Conservation (phyloP, 2,329 filamentous ascomycete genomes). For the Trichoderma sp. region DNA sequence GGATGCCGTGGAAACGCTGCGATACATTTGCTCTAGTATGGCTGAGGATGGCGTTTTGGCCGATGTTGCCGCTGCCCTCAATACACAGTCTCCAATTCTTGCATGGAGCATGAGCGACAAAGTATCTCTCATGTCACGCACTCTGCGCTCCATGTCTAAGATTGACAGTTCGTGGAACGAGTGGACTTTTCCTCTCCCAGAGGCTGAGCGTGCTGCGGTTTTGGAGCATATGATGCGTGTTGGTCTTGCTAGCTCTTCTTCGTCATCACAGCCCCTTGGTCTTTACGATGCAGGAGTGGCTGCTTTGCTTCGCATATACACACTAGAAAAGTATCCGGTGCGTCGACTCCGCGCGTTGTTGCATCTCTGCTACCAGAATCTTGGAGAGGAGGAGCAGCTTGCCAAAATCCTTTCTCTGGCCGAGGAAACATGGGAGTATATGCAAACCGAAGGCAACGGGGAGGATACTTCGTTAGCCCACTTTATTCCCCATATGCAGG, state of each 20-base stretch:
- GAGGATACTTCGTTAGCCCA: slow-evolving; percentile 48
- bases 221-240: slow-evolving; percentile 62
- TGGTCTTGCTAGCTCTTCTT: slow-evolving; percentile 43
- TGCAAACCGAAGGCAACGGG: slow-evolving; percentile 40
- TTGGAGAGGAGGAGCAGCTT: slow-evolving; percentile 47
- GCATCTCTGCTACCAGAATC: slow-evolving; percentile 48
- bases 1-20: slow-evolving; percentile 60
- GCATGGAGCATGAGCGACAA: slow-evolving; percentile 57
- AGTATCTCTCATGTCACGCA: slow-evolving; percentile 56
- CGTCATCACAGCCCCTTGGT: slow-evolving; percentile 38
- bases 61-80: slow-evolving; percentile 52
- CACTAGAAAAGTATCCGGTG: slow-evolving; percentile 52
- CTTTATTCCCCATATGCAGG: slow-evolving; percentile 52
- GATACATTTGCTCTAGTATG: slow-evolving; percentile 62
- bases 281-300: slow-evolving; percentile 50
- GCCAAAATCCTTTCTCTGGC: slow-evolving; percentile 43
- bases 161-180: slow-evolving; percentile 59
- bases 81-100: slow-evolving; percentile 49
- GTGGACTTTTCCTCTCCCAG: slow-evolving; percentile 55
- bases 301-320: slow-evolving; percentile 52
- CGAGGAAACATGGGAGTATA: slow-evolving; percentile 39
- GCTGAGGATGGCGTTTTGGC: slow-evolving; percentile 59
- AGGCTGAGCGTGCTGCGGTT: slow-evolving; percentile 55
- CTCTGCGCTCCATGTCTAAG: slow-evolving; percentile 61
- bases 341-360: slow-evolving; percentile 55